These are phyloP conservation scores for Dinochytrium kinnereticum DNA, from an alignment of 371 early-diverging fungal species.

Conservation along the genomic window DNA sequence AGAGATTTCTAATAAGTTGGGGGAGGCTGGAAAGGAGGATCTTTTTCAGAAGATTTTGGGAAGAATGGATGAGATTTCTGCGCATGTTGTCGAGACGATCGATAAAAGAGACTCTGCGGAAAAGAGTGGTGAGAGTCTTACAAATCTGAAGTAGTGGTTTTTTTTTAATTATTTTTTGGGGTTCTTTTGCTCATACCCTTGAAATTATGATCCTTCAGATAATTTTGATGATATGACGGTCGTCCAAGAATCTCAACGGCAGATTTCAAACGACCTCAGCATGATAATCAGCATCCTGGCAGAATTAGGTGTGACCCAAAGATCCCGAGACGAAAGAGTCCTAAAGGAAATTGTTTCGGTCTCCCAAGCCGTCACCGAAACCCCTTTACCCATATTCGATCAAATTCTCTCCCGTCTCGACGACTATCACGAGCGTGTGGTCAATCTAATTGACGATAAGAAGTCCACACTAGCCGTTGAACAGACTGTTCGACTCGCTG, in stretches of 20 bases:
- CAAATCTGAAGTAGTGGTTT: too few species aligned
- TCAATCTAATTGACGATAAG: too few species aligned
- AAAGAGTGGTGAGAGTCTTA: background rate
- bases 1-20: too few species aligned
- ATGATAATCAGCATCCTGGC: background rate
- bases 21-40: background rate
- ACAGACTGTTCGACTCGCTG: background rate
- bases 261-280: background rate
- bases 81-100: background rate
- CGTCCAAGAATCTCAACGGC: background rate
- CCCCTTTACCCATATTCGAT: background rate
- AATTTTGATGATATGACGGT: background rate
- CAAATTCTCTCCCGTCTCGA: background rate
- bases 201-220: too few species aligned
- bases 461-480: background rate
- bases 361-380: background rate
- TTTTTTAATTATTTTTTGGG: too few species aligned
- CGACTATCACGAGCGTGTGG: too few species aligned
- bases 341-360: background rate
- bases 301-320: background rate
- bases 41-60: background rate
- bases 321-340: background rate
- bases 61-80: background rate
- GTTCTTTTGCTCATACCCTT: too few species aligned
- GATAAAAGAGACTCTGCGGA: background rate